Conservation (phyloP, 164 flowering plant species). For the Protea cynaroides region DNA sequence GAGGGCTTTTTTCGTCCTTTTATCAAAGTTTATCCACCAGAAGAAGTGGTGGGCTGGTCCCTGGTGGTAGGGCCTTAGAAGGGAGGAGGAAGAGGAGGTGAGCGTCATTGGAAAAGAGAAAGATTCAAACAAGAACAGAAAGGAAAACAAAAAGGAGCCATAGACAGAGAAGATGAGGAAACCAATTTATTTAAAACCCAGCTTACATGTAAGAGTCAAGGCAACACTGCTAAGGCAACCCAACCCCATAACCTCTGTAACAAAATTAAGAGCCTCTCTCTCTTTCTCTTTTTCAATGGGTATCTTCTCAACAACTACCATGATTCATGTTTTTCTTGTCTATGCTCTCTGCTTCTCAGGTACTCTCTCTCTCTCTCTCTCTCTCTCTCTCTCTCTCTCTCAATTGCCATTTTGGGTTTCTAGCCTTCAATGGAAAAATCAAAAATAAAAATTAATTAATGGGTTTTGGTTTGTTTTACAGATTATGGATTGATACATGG, state of each 20-base stretch:
- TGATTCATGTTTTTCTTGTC: conserved; percentile 25
- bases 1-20: too few species aligned
- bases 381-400: not conserved
- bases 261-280: conserved; percentile 10
- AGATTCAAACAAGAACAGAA: not conserved
- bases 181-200: not conserved
- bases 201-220: conserved; percentile 1
- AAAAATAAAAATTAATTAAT: too few species aligned
- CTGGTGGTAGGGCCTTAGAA: not conserved
- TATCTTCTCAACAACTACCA: conserved; percentile 18
- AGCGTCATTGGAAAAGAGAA: too few species aligned
- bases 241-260: not conserved
- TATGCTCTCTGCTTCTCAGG: conserved; percentile 36
- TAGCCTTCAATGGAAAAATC: too few species aligned
- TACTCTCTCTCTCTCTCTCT: conserved; percentile 12
- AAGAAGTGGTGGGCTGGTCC: not conserved
- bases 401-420: not conserved
- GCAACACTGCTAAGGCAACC: conserved; percentile 4
- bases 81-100: too few species aligned
- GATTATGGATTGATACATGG: conserved; percentile 27
- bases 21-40: not conserved
- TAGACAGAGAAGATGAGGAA: conserved; percentile 1
- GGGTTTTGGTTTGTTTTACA: conserved; percentile 14
- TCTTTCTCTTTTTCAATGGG: conserved; percentile 5
- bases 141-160: conserved; percentile 7